Evolutionary conservation across 768 basidiomycete genomes (phyloP).

Genomic region (Leccinum broughii): DNA sequence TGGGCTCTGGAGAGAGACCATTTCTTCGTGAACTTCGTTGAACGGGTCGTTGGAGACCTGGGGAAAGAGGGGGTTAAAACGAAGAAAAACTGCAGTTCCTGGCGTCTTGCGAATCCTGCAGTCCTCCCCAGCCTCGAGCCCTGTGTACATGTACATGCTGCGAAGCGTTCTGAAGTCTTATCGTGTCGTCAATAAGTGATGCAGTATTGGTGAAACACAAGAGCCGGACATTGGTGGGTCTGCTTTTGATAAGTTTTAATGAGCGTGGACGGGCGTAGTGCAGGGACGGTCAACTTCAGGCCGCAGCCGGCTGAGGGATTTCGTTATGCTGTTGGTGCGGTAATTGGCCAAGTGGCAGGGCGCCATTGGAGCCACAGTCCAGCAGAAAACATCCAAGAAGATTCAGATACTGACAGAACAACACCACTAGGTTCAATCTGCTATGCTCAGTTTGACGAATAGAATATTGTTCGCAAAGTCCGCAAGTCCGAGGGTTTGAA

Average conservation of each 20-base stretch:
- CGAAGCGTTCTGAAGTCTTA: background rate
- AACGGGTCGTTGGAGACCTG: background rate
- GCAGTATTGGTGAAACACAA: background rate
- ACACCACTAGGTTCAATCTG: too few relatives aligned
- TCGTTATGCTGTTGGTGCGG: background rate
- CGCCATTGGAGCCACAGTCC: background rate
- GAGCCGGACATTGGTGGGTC: background rate
- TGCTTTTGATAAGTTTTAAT: background rate
- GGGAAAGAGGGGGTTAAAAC: background rate
- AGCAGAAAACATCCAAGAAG: background rate
- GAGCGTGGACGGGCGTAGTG: background rate
- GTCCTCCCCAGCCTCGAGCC: background rate
- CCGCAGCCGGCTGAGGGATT: background rate
- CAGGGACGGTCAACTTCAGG: too few relatives aligned
- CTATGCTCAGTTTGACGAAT: background rate
- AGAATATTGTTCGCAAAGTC: background rate
- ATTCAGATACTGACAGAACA: background rate
- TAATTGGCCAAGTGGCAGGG: background rate
- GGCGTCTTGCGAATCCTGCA: background rate
- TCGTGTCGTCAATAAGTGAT: background rate
- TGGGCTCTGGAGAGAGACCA: slow-evolving; percentile 2
- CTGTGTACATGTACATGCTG: background rate
- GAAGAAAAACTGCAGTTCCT: background rate
- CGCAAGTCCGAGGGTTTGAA: background rate
- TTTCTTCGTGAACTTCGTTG: slow-evolving; percentile 1